phyloP scores from a whole-genome alignment of 345 rosid species.

The Salix udensis region DNA sequence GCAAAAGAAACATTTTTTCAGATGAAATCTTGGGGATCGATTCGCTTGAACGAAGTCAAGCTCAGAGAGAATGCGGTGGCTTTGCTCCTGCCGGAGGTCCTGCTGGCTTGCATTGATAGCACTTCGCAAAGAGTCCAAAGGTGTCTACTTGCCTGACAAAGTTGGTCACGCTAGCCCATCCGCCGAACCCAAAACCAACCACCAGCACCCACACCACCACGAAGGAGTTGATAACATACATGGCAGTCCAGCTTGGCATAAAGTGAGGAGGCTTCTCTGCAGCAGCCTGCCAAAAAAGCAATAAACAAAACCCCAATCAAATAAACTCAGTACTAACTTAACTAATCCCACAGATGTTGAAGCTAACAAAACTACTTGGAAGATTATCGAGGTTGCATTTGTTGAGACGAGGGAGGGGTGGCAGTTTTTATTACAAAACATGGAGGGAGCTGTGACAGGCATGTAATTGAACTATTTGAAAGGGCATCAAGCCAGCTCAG shows the following conservation, averaged over 20 bases:
- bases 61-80: conserved; percentile 40
- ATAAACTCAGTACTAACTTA: no score
- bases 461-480: not conserved
- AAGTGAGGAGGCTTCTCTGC: conserved; percentile 92
- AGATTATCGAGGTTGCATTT: no score
- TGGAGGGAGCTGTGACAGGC: no score
- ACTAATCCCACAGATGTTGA: no score
- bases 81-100: conserved; percentile 35
- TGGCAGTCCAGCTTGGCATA: conserved; percentile 83
- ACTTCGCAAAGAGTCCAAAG: conserved; percentile 92
- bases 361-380: no score
- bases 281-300: conserved; percentile 54
- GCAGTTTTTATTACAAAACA: not conserved
- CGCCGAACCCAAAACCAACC: conserved; percentile 87
- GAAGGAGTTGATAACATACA: conserved; percentile 72
- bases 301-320: not conserved
- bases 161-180: conserved; percentile 97
- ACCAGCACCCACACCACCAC: conserved; percentile 75
- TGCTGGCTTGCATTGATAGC: conserved; percentile 94
- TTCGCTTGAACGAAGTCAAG: not conserved
- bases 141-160: conserved; percentile 80
- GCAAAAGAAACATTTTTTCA: not conserved
- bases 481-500: conserved; percentile 33
- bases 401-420: no score
- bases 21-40: not conserved